phyloP scores from a whole-genome alignment of 2,329 filamentous ascomycete genomes.

The Apiospora marii region DNA sequence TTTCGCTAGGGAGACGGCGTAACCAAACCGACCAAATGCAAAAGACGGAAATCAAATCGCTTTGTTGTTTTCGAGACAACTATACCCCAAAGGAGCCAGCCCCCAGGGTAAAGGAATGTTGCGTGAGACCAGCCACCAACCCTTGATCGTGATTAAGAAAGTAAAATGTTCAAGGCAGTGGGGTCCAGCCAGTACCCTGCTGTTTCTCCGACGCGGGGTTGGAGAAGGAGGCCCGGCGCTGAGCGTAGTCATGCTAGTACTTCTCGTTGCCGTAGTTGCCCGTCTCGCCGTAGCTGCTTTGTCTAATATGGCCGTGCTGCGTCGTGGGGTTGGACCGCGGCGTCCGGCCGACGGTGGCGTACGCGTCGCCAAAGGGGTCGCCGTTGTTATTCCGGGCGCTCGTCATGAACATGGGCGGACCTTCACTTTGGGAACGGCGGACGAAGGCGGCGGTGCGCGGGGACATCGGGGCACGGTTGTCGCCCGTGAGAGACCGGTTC shows the following conservation, averaged over 20 bases:
- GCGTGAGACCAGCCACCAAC: not conserved
- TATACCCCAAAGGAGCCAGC: constrained; percentile 17
- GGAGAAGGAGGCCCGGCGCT: not conserved
- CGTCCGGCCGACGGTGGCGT: constrained; percentile 28
- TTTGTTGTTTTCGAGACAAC: not conserved
- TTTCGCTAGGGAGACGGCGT: constrained; percentile 7
- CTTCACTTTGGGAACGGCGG: constrained; percentile 13
- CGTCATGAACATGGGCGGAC: constrained; percentile 17
- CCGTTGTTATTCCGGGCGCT: not conserved
- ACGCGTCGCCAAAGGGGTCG: constrained; percentile 21
- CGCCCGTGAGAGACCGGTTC: constrained; percentile 20
- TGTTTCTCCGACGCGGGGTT: not conserved
- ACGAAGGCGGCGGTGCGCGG: constrained; percentile 11
- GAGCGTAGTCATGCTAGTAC: constrained; percentile 27
- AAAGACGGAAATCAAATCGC: constrained; percentile 2
- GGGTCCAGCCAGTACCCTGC: constrained; percentile 1
- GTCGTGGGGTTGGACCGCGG: constrained; percentile 32
- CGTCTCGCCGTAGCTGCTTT: constrained; percentile 34
- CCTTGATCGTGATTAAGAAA: not conserved
- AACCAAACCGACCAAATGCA: not conserved
- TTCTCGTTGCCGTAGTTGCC: constrained; percentile 29
- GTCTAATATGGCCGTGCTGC: constrained; percentile 31
- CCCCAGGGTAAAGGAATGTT: not conserved
- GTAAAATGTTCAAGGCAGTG: not conserved
- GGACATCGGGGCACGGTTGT: constrained; percentile 29